phyloP scores from a whole-genome alignment of 805 yeast species.

The Saccharomyces paradoxus region DNA sequence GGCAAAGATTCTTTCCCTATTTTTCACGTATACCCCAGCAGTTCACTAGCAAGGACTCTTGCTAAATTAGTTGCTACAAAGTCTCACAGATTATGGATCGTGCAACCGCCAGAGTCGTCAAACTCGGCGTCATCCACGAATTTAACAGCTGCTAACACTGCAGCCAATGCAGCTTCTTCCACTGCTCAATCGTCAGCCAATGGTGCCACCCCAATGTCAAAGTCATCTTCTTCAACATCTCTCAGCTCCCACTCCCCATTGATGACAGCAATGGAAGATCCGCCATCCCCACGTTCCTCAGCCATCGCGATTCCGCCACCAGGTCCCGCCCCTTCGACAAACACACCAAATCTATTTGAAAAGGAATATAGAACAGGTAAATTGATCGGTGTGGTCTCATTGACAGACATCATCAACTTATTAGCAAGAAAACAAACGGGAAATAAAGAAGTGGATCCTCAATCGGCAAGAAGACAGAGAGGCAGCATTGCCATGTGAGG shows the following conservation, averaged over 20 bases:
- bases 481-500: conserved; percentile 37
- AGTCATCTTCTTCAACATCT: conserved; percentile 1
- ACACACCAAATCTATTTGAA: conserved; percentile 29
- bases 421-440: conserved; percentile 53
- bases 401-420: conserved; percentile 80
- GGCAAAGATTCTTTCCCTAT: conserved; percentile 95
- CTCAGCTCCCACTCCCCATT: conserved; percentile 15
- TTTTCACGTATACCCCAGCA: conserved; percentile 75
- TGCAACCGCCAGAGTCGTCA: conserved; percentile 45
- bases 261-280: conserved; percentile 20
- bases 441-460: conserved; percentile 79
- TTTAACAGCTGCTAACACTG: conserved; percentile 18
- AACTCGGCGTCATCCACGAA: conserved; percentile 6
- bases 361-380: conserved; percentile 61
- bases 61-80: conserved; percentile 94
- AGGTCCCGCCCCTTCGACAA: conserved; percentile 12
- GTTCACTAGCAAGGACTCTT: conserved; percentile 78
- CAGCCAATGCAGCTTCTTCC: conserved; percentile 18
- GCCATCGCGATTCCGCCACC: conserved; percentile 7
- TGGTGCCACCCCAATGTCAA: conserved; percentile 3
- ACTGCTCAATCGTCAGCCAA: conserved; percentile 20
- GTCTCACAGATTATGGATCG: conserved; percentile 84
- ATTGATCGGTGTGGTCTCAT: conserved; percentile 81
- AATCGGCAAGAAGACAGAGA: conserved; percentile 79
- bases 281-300: conserved; percentile 11